phyloP scores from a whole-genome alignment of 1,284 basidiomycete genomes.

The Schizophyllum amplum region DNA sequence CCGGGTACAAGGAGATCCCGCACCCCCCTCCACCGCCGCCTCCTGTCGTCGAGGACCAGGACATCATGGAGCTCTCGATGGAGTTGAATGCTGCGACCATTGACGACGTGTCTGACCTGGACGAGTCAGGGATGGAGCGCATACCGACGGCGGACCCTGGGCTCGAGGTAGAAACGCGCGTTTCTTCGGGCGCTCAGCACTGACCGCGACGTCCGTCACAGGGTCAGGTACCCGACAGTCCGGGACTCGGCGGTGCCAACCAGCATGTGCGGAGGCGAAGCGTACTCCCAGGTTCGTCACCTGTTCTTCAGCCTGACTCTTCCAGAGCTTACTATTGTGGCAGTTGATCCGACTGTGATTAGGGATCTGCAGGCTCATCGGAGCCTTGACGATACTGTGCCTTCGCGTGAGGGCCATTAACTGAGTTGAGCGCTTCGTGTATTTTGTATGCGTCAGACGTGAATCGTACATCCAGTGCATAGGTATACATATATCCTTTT shows the following conservation, averaged over 20 bases:
- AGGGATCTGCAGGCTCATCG: slow-evolving; percentile 82
- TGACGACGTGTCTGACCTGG: slow-evolving; percentile 72
- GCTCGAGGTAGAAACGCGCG: slow-evolving; percentile 59
- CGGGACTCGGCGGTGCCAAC: slow-evolving; percentile 38
- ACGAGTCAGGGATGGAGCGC: slow-evolving; percentile 77
- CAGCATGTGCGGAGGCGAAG: slow-evolving; percentile 80
- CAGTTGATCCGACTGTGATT: slow-evolving; percentile 83
- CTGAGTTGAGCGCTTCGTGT: too few species aligned
- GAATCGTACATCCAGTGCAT: not conserved
- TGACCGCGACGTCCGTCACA: slow-evolving; percentile 17
- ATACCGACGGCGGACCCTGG: slow-evolving; percentile 88
- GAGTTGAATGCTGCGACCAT: slow-evolving; percentile 82
- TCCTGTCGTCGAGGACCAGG: slow-evolving; percentile 70
- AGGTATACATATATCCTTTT: not conserved
- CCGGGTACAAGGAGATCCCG: slow-evolving; percentile 55
- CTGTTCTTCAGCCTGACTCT: slow-evolving; percentile 7
- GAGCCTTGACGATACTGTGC: slow-evolving; percentile 61
- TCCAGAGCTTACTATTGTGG: slow-evolving; percentile 10
- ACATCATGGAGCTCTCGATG: slow-evolving; percentile 80
- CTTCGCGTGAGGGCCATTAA: slow-evolving; percentile 8
- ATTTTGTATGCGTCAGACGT: not conserved
- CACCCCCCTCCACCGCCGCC: slow-evolving; percentile 71
- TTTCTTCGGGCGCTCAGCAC: not conserved
- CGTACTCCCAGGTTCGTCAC: slow-evolving; percentile 67
- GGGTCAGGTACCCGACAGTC: slow-evolving; percentile 42